Percentiles rank a stretch among this genome's conserved stretches.
Conservation (phyloP, 2,329 filamentous ascomycete genomes). For the Chrysoporthe deuterocubensis region DNA sequence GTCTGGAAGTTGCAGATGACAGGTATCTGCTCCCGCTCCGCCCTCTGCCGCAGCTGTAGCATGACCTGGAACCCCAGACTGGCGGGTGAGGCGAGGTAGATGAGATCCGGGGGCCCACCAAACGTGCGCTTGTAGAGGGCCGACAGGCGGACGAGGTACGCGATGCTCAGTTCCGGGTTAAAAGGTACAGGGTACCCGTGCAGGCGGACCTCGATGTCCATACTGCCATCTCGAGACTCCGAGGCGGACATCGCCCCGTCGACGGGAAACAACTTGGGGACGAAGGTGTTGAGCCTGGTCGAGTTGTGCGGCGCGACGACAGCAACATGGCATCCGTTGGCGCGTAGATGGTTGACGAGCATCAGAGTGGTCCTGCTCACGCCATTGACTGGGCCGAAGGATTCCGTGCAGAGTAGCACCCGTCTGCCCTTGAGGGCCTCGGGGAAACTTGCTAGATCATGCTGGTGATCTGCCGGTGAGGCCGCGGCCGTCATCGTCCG, state of each 20-base stretch:
- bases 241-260: neutral
- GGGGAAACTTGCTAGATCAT: conserved; percentile 52
- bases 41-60: conserved; percentile 67
- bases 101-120: conserved; percentile 62
- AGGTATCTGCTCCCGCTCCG: conserved; percentile 56
- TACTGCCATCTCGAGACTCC: neutral
- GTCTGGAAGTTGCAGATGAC: conserved; percentile 74
- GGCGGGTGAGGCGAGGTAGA: conserved; percentile 72
- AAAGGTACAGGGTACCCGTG: conserved; percentile 70
- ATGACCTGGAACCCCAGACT: conserved; percentile 73
- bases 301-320: conserved; percentile 68
- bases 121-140: conserved; percentile 65
- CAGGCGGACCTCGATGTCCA: conserved; percentile 59
- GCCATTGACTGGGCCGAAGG: conserved; percentile 74
- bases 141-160: conserved; percentile 69
- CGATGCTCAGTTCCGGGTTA: conserved; percentile 72
- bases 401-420: conserved; percentile 71
- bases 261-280: conserved; percentile 33
- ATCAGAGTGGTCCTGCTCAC: conserved; percentile 72
- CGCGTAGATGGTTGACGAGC: conserved; percentile 68
- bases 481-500: neutral
- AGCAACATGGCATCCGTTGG: conserved; percentile 66
- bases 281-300: conserved; percentile 58
- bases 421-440: conserved; percentile 59
- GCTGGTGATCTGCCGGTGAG: conserved; percentile 25